A percentile compares a stretch with the other conserved stretches of the same genome.
These are phyloP conservation scores for Arachis stenosperma DNA, from an alignment of 306 rosid species.

Conservation along the genomic window DNA sequence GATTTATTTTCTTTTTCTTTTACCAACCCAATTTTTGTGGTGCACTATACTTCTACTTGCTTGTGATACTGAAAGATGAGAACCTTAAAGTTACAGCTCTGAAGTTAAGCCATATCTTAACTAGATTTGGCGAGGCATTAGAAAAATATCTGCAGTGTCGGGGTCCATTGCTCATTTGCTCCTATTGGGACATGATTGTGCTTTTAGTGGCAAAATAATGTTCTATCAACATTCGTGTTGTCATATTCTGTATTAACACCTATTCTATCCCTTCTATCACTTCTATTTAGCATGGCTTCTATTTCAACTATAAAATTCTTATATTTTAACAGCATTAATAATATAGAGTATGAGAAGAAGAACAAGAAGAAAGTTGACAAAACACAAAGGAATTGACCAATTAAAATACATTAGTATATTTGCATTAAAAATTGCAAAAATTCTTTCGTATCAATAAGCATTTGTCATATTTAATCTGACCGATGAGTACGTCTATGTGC, in stretches of 20 bases:
- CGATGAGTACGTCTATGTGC: constrained; percentile 13
- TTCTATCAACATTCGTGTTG: too few species aligned
- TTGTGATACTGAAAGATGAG: background rate
- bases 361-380: too few species aligned
- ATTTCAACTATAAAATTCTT: too few species aligned
- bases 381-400: too few species aligned
- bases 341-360: too few species aligned
- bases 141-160: constrained; percentile 19
- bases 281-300: too few species aligned
- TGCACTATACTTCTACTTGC: background rate
- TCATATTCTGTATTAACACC: too few species aligned
- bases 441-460: too few species aligned
- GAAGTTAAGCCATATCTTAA: constrained; percentile 2
- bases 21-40: constrained; percentile 1
- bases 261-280: too few species aligned
- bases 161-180: background rate
- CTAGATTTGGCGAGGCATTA: constrained; percentile 8
- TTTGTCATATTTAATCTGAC: background rate
- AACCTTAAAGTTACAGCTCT: background rate
- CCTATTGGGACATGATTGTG: background rate
- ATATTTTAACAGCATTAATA: too few species aligned
- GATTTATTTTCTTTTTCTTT: background rate
- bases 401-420: too few species aligned
- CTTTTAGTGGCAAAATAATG: background rate
- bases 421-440: too few species aligned